Evolutionary conservation across 75 land plant genomes (phyloP).

Genomic region (Chamaecyparis obtusa): DNA sequence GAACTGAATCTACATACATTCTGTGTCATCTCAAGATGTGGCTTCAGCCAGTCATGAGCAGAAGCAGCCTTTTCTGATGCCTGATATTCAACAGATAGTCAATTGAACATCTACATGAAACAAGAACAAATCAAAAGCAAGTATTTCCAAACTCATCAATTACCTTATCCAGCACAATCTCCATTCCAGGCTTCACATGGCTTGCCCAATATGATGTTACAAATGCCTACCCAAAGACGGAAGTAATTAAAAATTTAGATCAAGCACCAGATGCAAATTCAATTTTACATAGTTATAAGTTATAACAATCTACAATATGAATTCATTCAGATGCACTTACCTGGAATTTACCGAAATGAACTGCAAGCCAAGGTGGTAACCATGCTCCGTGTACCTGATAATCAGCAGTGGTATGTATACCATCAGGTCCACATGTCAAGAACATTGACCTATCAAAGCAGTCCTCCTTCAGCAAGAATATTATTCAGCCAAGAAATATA

Average conservation of each 20-base stretch:
- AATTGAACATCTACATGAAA: background rate
- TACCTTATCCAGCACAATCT: constrained; percentile 33
- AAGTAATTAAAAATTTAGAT: background rate
- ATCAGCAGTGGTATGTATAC: background rate
- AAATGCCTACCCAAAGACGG: constrained; percentile 18
- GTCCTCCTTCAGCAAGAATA: background rate
- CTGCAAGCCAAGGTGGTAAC: constrained; percentile 58
- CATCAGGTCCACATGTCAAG: background rate
- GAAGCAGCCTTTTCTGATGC: constrained; percentile 29
- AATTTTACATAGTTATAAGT: background rate
- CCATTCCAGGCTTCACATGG: constrained; percentile 41
- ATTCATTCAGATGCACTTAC: constrained; percentile 11
- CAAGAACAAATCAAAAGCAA: background rate
- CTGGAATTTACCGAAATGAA: constrained; percentile 21
- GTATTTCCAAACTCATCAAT: background rate
- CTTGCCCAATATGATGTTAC: constrained; percentile 26
- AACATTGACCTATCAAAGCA: background rate
- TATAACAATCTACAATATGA: background rate
- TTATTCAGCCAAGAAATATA: background rate
- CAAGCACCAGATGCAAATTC: background rate
- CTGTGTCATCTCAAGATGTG: constrained; percentile 40
- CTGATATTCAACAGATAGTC: constrained; percentile 22
- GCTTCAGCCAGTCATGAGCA: constrained; percentile 44
- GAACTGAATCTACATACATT: constrained; percentile 25
- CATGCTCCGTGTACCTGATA: constrained; percentile 55